Evolutionary conservation across 2,329 filamentous ascomycete species (phyloP), one percentile per base, ranked within the genome.

Genomic region (Claviceps pazoutovae): DNA sequence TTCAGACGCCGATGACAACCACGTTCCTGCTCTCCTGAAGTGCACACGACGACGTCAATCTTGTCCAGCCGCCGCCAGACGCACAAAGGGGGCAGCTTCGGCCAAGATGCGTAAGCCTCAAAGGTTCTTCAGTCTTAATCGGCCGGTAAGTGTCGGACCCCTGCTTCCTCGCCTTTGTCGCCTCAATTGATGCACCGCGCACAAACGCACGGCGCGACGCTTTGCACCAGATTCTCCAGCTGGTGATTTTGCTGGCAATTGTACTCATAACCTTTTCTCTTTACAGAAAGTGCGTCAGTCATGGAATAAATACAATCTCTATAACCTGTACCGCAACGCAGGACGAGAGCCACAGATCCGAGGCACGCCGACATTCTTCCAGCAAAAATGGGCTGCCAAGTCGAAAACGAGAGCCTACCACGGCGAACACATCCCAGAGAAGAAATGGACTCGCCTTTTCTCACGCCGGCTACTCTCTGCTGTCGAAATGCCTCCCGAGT

Each of bases 231-330:
- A 3, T 48, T 39, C 3, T 7, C 19, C 16, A 14, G 19, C 6
- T 45, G 5, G 17, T 13, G 9, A 30, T 9, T 34, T 46, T 42
- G 46, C 54, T 56, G 48, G 30, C 30, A 34, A 34, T 34, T 11
- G 30, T 34, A 11, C 30, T 41, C 16, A 4, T 13, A 3, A 4
- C 34, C 23, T 23, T 23, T 19, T 34, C 38, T 46, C 11, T 30
- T 38, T 47, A 51, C 65, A 97, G 90, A 94, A 88, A 86, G 68
- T 95, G 68, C 85, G 91, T 62, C 87, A 93, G 74, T 88, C 89
- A 74, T 96, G 91, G 93, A 95, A 88, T 75, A 95, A 95, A 73
- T 89, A 88, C 76, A 95, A 95, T 66, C 77, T 98, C 57, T 98
- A 87, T 80, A 96, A 96, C 71, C 72, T 98, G 58, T 71, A 74